A percentile compares a stretch with the other conserved stretches of the same genome.
phyloP scores from a whole-genome alignment of 441 rosid genomes.

The Populus hybrid region DNA sequence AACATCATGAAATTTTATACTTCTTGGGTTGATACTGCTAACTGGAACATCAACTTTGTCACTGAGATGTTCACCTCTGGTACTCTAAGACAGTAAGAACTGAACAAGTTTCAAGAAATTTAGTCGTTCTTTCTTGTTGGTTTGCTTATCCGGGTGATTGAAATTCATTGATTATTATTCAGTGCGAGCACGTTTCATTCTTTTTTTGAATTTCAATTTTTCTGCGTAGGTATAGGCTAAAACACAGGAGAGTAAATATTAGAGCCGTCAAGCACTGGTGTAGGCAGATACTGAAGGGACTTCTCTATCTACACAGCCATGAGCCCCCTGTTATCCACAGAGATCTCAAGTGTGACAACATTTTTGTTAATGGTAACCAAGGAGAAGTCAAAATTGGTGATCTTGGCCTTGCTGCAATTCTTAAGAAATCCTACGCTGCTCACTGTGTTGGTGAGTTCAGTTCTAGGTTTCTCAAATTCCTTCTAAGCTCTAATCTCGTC shows the following conservation, averaged over 20 bases:
- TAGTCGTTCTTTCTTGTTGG: background rate
- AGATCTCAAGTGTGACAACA: too few species aligned
- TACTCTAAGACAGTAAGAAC: slow-evolving; percentile 27
- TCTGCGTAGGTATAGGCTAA: background rate
- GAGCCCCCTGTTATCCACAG: too few species aligned
- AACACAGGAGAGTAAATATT: too few species aligned
- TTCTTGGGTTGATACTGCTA: too few species aligned
- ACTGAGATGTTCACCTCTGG: too few species aligned
- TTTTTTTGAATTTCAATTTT: background rate
- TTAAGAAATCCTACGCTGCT: slow-evolving; percentile 73
- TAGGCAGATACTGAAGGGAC: too few species aligned
- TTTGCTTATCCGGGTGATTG: background rate
- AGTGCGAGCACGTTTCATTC: slow-evolving; percentile 9
- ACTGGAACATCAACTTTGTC: too few species aligned
- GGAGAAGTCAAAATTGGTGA: too few species aligned
- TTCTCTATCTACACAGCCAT: too few species aligned
- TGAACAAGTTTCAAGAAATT: background rate
- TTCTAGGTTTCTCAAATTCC: background rate
- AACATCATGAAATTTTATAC: too few species aligned
- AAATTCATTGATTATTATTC: background rate
- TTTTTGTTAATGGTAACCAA: too few species aligned
- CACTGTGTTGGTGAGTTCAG: slow-evolving; percentile 73
- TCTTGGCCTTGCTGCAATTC: slow-evolving; percentile 24
- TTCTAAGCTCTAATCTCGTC: background rate
- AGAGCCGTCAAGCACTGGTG: too few species aligned